phyloP scores from a whole-genome alignment of 2,329 filamentous ascomycete genomes.

The Exophiala phaeomuriformis region DNA sequence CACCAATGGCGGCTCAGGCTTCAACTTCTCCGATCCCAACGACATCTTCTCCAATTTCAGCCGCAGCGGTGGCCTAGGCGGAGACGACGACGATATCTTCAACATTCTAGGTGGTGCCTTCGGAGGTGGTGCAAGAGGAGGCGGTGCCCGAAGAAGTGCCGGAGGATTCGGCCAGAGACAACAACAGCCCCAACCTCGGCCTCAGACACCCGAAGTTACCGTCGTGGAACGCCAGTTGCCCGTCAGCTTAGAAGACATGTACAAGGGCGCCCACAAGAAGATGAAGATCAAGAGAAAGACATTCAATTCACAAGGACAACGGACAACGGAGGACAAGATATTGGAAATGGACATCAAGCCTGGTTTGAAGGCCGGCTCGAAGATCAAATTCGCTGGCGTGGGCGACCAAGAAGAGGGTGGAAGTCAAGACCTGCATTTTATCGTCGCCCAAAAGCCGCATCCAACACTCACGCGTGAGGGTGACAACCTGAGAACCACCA shows the following conservation, averaged over 20 bases:
- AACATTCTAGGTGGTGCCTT: slow-evolving; percentile 43
- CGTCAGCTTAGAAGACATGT: slow-evolving; percentile 81
- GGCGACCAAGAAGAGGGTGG: slow-evolving; percentile 96
- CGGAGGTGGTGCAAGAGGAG: slow-evolving; percentile 32
- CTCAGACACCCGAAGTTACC: slow-evolving; percentile 70
- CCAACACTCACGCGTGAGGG: slow-evolving; percentile 77
- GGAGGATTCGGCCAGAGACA: slow-evolving; percentile 14
- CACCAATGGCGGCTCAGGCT: slow-evolving; percentile 50
- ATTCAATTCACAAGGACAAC: slow-evolving; percentile 77
- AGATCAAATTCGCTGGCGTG: slow-evolving; percentile 97
- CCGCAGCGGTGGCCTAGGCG: slow-evolving; percentile 37
- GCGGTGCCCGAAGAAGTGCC: slow-evolving; percentile 36
- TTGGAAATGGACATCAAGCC: slow-evolving; percentile 93
- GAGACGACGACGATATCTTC: slow-evolving; percentile 51
- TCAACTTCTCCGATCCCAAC: slow-evolving; percentile 75
- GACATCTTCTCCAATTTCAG: slow-evolving; percentile 82
- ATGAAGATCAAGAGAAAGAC: slow-evolving; percentile 98
- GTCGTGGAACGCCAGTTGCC: slow-evolving; percentile 80
- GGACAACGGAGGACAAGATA: slow-evolving; percentile 79
- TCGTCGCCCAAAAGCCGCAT: slow-evolving; percentile 90
- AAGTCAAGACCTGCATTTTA: slow-evolving; percentile 89
- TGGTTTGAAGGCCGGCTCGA: slow-evolving; percentile 90
- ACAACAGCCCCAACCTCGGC: slow-evolving; percentile 21
- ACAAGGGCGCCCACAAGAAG: slow-evolving; percentile 82
- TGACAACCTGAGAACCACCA: slow-evolving; percentile 71